These are phyloP conservation scores for Penicillium brasilianum DNA, from an alignment of 2,329 filamentous ascomycete species.

Conservation along the genomic window DNA sequence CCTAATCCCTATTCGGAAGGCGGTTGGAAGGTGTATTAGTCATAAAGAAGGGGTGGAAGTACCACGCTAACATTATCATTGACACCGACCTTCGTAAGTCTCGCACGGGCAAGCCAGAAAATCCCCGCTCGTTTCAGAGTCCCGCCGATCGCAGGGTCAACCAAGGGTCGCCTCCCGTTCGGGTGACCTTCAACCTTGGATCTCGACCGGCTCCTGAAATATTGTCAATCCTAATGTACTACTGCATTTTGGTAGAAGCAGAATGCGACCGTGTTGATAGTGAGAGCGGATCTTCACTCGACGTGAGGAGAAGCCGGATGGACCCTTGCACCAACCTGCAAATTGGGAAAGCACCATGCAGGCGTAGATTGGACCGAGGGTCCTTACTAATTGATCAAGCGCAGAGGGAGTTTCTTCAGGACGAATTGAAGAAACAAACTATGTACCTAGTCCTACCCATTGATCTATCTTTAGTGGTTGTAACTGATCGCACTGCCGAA, in stretches of 20 bases:
- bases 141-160: slow-evolving; percentile 6
- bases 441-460: neutral
- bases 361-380: neutral
- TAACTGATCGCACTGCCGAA: too few species aligned
- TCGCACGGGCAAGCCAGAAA: neutral
- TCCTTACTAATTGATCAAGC: neutral
- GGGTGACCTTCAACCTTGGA: neutral
- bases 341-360: neutral
- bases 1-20: too few species aligned
- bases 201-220: neutral
- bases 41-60: too few species aligned
- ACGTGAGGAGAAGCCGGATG: neutral
- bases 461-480: neutral
- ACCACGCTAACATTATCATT: too few species aligned
- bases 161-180: slow-evolving; percentile 18
- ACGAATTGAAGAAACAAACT: neutral
- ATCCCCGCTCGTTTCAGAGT: slow-evolving; percentile 17
- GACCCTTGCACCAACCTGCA: neutral
- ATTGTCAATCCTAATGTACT: neutral
- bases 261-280: neutral
- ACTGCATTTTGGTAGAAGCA: neutral
- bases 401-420: neutral
- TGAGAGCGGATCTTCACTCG: neutral
- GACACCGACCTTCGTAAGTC: too few species aligned
- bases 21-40: too few species aligned